Evolutionary conservation across 2,329 filamentous ascomycete genomes (phyloP).

Genomic region (Hypoxylon rubiginosum): DNA sequence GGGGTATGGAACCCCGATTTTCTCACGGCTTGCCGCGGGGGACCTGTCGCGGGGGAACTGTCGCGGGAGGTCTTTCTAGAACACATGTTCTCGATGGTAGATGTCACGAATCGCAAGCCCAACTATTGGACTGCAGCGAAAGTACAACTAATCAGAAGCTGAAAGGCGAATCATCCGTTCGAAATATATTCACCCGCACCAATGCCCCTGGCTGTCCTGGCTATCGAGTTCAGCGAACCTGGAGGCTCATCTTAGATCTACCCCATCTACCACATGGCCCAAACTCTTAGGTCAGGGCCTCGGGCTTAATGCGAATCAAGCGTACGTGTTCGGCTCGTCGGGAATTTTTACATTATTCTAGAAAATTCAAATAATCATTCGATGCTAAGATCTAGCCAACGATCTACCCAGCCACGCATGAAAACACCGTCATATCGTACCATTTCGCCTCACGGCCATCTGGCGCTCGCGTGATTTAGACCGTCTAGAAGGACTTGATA

Average conservation of each 20-base stretch:
- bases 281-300: conserved; percentile 4
- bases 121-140: not conserved
- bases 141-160: too few species aligned
- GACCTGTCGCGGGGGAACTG: conserved; percentile 14
- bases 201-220: not conserved
- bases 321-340: conserved; percentile 20
- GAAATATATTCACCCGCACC: too few species aligned
- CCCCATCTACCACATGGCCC: conserved; percentile 21
- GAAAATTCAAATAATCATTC: conserved; percentile 32
- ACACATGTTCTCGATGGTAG: not conserved
- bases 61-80: conserved; percentile 4
- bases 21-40: conserved; percentile 6
- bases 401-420: conserved; percentile 30
- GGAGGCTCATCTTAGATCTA: conserved; percentile 25
- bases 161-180: not conserved
- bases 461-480: conserved; percentile 27
- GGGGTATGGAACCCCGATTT: not conserved
- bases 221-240: not conserved
- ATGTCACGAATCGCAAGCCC: conserved; percentile 1
- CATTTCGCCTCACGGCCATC: conserved; percentile 28
- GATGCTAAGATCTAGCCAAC: conserved; percentile 31
- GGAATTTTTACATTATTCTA: conserved; percentile 31
- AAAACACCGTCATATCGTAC: conserved; percentile 39
- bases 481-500: conserved; percentile 5
- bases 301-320: conserved; percentile 19